Conservation (phyloP, 768 basidiomycete genomes). For the Rossbeevera mucosa region DNA sequence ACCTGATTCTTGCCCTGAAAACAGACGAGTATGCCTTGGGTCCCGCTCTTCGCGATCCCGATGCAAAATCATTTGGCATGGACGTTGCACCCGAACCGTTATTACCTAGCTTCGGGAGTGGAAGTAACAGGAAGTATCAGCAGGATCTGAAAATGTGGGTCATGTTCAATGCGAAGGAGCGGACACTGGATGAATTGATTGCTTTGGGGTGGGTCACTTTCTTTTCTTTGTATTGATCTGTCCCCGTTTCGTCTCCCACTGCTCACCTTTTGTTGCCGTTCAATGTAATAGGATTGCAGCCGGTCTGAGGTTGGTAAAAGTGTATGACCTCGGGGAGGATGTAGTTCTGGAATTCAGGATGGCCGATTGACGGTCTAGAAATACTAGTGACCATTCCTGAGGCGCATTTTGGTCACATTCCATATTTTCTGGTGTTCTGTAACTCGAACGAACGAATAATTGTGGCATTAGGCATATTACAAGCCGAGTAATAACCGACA, state of each 20-base stretch:
- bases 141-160: constrained; percentile 47
- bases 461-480: no score
- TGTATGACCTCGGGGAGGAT: constrained; percentile 4
- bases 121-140: constrained; percentile 37
- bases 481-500: no score
- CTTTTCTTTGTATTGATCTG: background rate
- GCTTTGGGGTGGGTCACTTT: constrained; percentile 26
- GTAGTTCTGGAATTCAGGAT: constrained; percentile 6
- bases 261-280: background rate
- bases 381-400: background rate
- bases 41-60: constrained; percentile 7
- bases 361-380: background rate
- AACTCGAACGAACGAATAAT: no score
- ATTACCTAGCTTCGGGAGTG: constrained; percentile 45
- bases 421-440: background rate
- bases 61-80: constrained; percentile 8
- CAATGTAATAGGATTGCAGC: constrained; percentile 16
- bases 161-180: constrained; percentile 39
- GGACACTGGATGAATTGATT: constrained; percentile 39
- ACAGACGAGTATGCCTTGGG: constrained; percentile 23
- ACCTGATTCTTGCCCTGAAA: background rate
- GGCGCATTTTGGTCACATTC: background rate
- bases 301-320: constrained; percentile 20
- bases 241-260: background rate
- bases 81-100: constrained; percentile 41